These are phyloP conservation scores for Elaeis oleifera DNA, from an alignment of 202 grass and related monocot genomes.

Conservation along the genomic window DNA sequence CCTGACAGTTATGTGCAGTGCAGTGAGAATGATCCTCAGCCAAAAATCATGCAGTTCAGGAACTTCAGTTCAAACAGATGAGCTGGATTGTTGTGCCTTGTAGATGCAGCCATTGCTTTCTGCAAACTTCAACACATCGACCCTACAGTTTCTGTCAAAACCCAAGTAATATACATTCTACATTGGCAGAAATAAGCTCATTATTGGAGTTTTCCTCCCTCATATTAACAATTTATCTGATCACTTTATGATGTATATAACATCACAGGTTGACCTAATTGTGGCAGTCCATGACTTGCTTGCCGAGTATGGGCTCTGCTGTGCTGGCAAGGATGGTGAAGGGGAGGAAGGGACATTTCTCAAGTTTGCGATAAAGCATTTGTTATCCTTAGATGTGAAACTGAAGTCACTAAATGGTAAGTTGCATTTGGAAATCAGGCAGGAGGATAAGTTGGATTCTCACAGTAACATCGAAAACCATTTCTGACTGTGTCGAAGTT, in stretches of 20 bases:
- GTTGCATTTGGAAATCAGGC: conserved; percentile 9
- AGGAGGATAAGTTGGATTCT: not conserved
- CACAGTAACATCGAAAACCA: conserved; percentile 4
- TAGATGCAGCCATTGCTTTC: conserved; percentile 82
- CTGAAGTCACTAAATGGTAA: conserved; percentile 76
- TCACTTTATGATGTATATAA: not conserved
- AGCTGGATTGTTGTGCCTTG: conserved; percentile 67
- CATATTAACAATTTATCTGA: conserved; percentile 20
- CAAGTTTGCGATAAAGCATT: conserved; percentile 92
- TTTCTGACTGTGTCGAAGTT: not conserved
- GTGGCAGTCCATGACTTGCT: conserved; percentile 85
- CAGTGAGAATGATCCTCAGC: conserved; percentile 56
- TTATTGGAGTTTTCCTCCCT: not conserved
- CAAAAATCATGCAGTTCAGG: conserved; percentile 50
- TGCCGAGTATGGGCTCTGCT: conserved; percentile 88
- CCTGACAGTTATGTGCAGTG: conserved; percentile 60
- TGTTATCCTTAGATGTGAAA: conserved; percentile 85
- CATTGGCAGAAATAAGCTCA: too few relatives aligned
- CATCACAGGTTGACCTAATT: conserved; percentile 77
- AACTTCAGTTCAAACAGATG: conserved; percentile 45
- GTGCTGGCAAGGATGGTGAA: conserved; percentile 56
- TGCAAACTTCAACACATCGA: conserved; percentile 95
- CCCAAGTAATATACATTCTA: conserved; percentile 44
- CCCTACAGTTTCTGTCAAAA: conserved; percentile 69
- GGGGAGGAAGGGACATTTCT: conserved; percentile 86